Evolutionary conservation across 352 stramenopile genomes (phyloP).

Genomic region (Salisapilia sapeloensis): DNA sequence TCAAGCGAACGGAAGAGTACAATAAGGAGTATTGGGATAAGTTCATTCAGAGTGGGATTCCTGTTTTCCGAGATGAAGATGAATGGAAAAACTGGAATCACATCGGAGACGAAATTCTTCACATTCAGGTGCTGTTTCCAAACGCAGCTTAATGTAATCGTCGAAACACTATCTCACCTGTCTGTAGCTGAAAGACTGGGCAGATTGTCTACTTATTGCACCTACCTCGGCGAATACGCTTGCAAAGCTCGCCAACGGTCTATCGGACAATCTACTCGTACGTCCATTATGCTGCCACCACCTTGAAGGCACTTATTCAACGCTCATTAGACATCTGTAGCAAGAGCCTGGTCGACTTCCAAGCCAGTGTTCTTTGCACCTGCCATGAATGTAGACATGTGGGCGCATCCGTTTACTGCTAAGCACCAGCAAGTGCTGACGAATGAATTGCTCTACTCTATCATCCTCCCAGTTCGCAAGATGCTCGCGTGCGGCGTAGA

Average conservation of each 20-base stretch:
- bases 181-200: constrained; percentile 87
- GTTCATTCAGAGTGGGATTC: constrained; percentile 16
- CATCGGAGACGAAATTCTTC: constrained; percentile 63
- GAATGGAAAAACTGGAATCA: constrained; percentile 73
- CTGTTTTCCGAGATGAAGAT: constrained; percentile 49
- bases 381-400: constrained; percentile 98
- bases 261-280: constrained; percentile 91
- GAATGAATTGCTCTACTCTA: constrained; percentile 37
- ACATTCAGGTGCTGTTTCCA: constrained; percentile 62
- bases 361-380: constrained; percentile 90
- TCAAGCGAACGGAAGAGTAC: constrained; percentile 60
- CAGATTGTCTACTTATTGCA: constrained; percentile 81
- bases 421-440: constrained; percentile 45
- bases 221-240: constrained; percentile 86
- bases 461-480: constrained; percentile 84
- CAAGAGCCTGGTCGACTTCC: constrained; percentile 84
- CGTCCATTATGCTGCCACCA: constrained; percentile 2
- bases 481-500: constrained; percentile 89
- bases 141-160: not conserved
- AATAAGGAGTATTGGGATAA: constrained; percentile 18
- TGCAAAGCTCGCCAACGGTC: constrained; percentile 82
- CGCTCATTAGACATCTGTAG: constrained; percentile 63
- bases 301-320: constrained; percentile 1
- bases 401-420: constrained; percentile 86
- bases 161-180: not conserved